phyloP scores from a whole-genome alignment of 1,139 yeast genomes.

The Candida dubliniensis region DNA sequence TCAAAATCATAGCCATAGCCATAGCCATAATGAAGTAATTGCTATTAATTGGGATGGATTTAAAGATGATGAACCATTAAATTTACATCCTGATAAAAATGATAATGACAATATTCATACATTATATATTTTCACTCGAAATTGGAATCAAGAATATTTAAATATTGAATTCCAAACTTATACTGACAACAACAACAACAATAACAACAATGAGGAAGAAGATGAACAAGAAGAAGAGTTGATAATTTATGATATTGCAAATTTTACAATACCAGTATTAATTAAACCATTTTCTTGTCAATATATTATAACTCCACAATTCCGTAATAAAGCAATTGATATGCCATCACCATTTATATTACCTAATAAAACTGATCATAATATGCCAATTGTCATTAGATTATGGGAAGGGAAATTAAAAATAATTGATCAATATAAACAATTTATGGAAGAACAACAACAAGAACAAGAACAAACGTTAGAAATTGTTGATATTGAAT shows the following conservation, averaged over 20 bases:
- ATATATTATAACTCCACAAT: constrained; percentile 40
- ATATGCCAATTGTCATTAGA: constrained; percentile 46
- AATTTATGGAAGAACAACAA: neutral
- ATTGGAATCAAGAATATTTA: constrained; percentile 3
- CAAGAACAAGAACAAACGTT: constrained; percentile 13
- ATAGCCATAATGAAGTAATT: constrained; percentile 22
- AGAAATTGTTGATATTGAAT: constrained; percentile 23
- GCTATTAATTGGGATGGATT: constrained; percentile 34
- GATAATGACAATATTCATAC: constrained; percentile 9
- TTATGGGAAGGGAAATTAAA: constrained; percentile 43
- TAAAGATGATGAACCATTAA: constrained; percentile 45
- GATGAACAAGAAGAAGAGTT: constrained; percentile 13
- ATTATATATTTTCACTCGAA: constrained; percentile 15
- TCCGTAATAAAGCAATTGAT: constrained; percentile 24
- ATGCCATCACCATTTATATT: constrained; percentile 48
- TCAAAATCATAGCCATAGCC: too few species aligned
- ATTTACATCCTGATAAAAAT: constrained; percentile 15
- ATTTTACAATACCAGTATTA: constrained; percentile 30
- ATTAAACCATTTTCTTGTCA: constrained; percentile 36
- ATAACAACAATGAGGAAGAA: constrained; percentile 12
- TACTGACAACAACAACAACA: constrained; percentile 22
- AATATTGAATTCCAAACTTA: constrained; percentile 27
- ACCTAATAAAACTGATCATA: constrained; percentile 11
- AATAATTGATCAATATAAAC: constrained; percentile 14
- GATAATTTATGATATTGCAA: constrained; percentile 32